Evolutionary conservation across 2,329 filamentous ascomycete species (phyloP), one percentile per base, ranked within the genome.

Genomic region (Fusarium sp.): DNA sequence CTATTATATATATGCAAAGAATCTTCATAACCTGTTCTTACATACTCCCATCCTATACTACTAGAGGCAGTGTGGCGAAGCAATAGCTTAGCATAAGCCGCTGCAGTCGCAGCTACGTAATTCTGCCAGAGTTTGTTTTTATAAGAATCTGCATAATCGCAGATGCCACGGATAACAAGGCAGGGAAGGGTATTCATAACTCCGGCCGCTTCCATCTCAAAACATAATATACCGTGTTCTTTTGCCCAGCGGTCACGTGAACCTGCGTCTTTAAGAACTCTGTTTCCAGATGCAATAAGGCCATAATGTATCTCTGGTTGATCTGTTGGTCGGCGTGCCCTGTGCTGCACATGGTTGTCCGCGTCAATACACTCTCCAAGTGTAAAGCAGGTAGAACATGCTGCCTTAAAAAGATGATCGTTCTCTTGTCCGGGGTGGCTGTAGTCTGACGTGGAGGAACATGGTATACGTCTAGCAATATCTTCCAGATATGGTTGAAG

Each of bases 121-220:
- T 30, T 23, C 18, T 53, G 45, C 42, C 55, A 20, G 11, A 20
- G 1, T 5, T 35, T 23, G 3, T 33, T 15, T 0, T 35, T 26
- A 30, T 50, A 4, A n/a, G 23, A 13, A 12, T 53, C 44, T 6
- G 48, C 9, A 62, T 83, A 84, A 55, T 83, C 80, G n/a, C 78
- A 84, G 0, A 84, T 80, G 0, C 81, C 81, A n/a, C 80, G 76
- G 7, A 84, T 78, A 0, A 79, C 71, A 4, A 83, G 62, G 18
- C 76, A 83, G 2, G 78, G 78, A 2, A 80, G 74, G 2, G 68
- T 42, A 35, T 73, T 66, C 66, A 75, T 71, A 0, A 78, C 18
- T 0, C 79, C 78, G 0, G 78, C 77, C 2, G 75, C 75, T 14
- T 79, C 78, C 77, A 76, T 80, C 23, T 81, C 75, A 9, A 80